These are phyloP conservation scores for Hanseniaspora hatyaiensis DNA, from an alignment of 805 yeast species.

Conservation along the genomic window DNA sequence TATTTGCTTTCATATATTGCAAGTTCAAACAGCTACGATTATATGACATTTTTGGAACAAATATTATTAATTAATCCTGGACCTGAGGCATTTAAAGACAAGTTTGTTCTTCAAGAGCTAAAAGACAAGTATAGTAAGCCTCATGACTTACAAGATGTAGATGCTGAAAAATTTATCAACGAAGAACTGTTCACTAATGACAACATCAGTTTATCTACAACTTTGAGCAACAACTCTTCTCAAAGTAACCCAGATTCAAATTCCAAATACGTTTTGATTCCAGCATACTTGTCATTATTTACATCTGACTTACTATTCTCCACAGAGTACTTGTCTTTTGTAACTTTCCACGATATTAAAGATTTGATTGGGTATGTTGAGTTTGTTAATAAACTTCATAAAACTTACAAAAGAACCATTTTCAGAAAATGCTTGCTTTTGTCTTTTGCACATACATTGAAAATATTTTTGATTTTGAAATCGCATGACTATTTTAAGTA, in stretches of 20 bases:
- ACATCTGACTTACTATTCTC: conserved; percentile 34
- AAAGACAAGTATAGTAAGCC: conserved; percentile 1
- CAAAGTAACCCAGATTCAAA: background rate
- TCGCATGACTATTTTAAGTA: conserved; percentile 35
- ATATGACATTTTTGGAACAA: conserved; percentile 28
- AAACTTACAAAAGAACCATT: conserved; percentile 33
- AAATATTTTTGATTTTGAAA: conserved; percentile 41
- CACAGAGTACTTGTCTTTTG: conserved; percentile 37
- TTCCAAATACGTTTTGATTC: conserved; percentile 20
- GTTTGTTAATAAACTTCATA: conserved; percentile 31
- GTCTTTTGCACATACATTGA: conserved; percentile 37
- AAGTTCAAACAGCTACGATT: conserved; percentile 40
- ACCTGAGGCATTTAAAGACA: conserved; percentile 12
- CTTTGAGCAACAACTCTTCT: background rate
- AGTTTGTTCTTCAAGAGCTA: conserved; percentile 9
- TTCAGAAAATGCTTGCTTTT: conserved; percentile 38
- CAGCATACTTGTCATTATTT: conserved; percentile 30
- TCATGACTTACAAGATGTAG: conserved; percentile 2
- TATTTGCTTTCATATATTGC: conserved; percentile 37
- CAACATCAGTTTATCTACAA: conserved; percentile 17
- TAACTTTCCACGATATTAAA: conserved; percentile 31
- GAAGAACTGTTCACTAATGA: conserved; percentile 15
- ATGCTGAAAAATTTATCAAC: conserved; percentile 4
- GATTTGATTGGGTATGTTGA: conserved; percentile 32
- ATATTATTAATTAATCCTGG: conserved; percentile 12